These are phyloP conservation scores for Yamadazyma ubonensis DNA, from an alignment of 805 yeast species.

Conservation along the genomic window DNA sequence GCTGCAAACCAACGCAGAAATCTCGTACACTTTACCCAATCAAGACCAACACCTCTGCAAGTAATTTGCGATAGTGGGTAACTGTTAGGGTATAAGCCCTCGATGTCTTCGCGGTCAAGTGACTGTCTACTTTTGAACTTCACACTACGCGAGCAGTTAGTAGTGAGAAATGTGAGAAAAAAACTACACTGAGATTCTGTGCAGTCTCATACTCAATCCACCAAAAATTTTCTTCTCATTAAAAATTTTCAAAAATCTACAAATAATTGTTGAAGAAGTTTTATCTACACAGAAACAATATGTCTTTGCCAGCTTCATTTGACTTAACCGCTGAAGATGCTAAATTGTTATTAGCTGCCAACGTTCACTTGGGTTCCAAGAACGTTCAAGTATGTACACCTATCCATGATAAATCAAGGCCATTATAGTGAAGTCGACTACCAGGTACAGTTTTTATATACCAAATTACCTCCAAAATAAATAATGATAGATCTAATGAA, in stretches of 20 bases:
- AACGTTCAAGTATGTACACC: constrained; percentile 89
- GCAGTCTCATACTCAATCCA: constrained; percentile 14
- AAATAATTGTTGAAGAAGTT: constrained; percentile 12
- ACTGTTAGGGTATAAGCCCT: constrained; percentile 4
- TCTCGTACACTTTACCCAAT: too few relatives aligned
- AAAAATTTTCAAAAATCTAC: constrained; percentile 10
- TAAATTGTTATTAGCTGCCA: constrained; percentile 98
- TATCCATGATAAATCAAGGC: constrained; percentile 1
- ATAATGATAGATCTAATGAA: too few relatives aligned
- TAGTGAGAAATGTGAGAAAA: constrained; percentile 2
- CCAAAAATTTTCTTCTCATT: constrained; percentile 14
- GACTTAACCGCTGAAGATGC: constrained; percentile 97
- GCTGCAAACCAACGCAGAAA: constrained; percentile 3
- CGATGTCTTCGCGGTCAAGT: neutral
- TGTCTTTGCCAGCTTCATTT: constrained; percentile 86
- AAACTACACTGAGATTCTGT: constrained; percentile 4
- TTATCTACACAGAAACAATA: constrained; percentile 23
- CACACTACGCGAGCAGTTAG: neutral
- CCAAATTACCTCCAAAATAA: too few relatives aligned
- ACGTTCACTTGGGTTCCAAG: constrained; percentile 99
- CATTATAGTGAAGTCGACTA: constrained; percentile 1
- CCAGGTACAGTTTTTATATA: neutral
- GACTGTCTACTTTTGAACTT: constrained; percentile 3
- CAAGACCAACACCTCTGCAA: too few relatives aligned
- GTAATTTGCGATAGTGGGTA: neutral